These are phyloP conservation scores for Bothriochloa decipiens DNA, from an alignment of 176 grass and related monocot species.

Conservation along the genomic window DNA sequence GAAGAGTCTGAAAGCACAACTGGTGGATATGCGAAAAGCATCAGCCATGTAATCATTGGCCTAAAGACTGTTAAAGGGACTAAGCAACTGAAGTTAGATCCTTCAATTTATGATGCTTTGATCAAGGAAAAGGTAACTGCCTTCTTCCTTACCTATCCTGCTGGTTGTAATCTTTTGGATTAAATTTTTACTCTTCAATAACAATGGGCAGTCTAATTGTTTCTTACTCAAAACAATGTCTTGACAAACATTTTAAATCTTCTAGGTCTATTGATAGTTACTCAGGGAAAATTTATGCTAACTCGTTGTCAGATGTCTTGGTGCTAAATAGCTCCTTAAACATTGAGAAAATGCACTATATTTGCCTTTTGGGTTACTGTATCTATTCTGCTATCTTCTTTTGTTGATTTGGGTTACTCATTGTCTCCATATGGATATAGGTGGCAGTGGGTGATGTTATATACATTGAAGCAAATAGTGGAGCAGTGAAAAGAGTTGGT, in stretches of 20 bases:
- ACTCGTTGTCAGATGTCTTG: not conserved
- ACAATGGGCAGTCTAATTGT: not conserved
- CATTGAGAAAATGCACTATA: not conserved
- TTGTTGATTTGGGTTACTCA: constrained; percentile 26
- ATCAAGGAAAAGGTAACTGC: constrained; percentile 92
- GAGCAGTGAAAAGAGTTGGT: constrained; percentile 98
- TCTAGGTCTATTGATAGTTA: not conserved
- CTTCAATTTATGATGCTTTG: constrained; percentile 97
- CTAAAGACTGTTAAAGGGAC: constrained; percentile 98
- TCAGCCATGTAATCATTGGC: constrained; percentile 91
- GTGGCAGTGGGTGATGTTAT: constrained; percentile 96
- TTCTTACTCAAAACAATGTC: constrained; percentile 19
- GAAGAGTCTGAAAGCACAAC: constrained; percentile 83
- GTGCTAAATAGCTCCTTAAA: not conserved
- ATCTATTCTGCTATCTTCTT: constrained; percentile 23
- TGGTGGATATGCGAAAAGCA: constrained; percentile 84
- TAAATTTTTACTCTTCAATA: constrained; percentile 23
- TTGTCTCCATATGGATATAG: constrained; percentile 45
- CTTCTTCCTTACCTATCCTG: not conserved
- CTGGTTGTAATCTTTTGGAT: not conserved
- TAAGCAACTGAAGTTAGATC: constrained; percentile 94
- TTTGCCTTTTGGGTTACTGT: constrained; percentile 21
- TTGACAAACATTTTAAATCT: not conserved
- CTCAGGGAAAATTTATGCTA: not conserved
- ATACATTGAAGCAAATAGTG: constrained; percentile 97